Percentiles rank a stretch among this genome's conserved stretches.
Conservation (phyloP, 192 early-diverging fungal species). For the Podila epigama region DNA sequence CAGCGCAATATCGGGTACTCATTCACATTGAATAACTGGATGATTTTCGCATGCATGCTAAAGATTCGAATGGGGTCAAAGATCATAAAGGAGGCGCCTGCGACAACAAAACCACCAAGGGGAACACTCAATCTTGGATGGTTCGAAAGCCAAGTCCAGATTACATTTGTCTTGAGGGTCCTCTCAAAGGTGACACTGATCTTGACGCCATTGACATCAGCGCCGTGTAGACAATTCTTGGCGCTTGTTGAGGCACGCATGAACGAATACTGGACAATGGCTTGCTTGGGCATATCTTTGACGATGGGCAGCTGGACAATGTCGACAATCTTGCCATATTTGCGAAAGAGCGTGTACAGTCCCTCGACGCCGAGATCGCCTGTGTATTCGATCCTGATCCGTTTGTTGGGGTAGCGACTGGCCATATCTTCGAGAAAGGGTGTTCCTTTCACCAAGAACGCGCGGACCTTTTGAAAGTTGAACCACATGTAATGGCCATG, state of each 20-base stretch:
- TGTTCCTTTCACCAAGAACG: constrained; percentile 72
- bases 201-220: constrained; percentile 70
- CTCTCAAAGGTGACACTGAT: constrained; percentile 68
- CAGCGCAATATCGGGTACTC: constrained; percentile 67
- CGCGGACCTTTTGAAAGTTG: constrained; percentile 67
- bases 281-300: constrained; percentile 84
- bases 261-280: constrained; percentile 78
- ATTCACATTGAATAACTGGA: constrained; percentile 76
- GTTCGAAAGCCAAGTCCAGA: constrained; percentile 71
- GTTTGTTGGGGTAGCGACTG: constrained; percentile 56
- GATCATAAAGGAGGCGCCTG: constrained; percentile 79
- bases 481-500: constrained; percentile 68
- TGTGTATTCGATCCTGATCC: constrained; percentile 31
- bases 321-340: constrained; percentile 84
- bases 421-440: constrained; percentile 81
- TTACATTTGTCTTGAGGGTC: constrained; percentile 61
- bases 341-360: constrained; percentile 76
- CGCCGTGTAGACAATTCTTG: constrained; percentile 91
- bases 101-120: constrained; percentile 76
- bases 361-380: constrained; percentile 55
- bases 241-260: constrained; percentile 90
- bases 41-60: constrained; percentile 86
- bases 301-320: constrained; percentile 66
- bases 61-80: constrained; percentile 95
- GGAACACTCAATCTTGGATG: constrained; percentile 84